phyloP scores from a whole-genome alignment of 495 filamentous ascomycete species.

The Aspergillus carlsbadensis region DNA sequence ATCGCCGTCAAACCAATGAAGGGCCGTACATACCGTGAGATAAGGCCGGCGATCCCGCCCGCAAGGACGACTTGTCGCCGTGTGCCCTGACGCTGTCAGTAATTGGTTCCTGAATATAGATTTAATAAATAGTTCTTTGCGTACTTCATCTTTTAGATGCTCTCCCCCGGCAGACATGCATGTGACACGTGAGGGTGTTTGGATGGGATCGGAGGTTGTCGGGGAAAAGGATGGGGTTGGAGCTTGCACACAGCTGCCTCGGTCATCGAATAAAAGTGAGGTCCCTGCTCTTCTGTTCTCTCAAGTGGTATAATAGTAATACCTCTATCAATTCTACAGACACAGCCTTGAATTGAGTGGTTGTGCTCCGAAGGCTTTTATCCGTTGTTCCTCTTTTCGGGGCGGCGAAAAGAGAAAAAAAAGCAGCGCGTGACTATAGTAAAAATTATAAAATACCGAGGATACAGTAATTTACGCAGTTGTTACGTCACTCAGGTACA shows the following conservation, averaged over 20 bases:
- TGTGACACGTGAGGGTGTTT: slow-evolving; percentile 22
- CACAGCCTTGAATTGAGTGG: too few species aligned
- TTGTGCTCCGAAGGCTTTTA: too few species aligned
- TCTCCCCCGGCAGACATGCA: slow-evolving; percentile 74
- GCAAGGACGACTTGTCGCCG: slow-evolving; percentile 77
- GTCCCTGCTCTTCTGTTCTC: not conserved
- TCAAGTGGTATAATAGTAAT: not conserved
- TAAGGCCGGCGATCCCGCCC: slow-evolving; percentile 82
- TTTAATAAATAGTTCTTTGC: not conserved
- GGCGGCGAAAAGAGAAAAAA: too few species aligned
- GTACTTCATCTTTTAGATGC: slow-evolving; percentile 87
- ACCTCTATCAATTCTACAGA: not conserved
- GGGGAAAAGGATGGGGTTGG: not conserved
- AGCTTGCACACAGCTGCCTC: not conserved
- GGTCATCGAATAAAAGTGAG: not conserved
- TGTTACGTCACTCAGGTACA: too few species aligned
- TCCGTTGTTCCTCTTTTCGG: too few species aligned
- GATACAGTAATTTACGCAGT: too few species aligned
- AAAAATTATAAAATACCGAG: too few species aligned
- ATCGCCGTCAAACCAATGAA: too few species aligned
- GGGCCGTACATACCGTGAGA: slow-evolving; percentile 64
- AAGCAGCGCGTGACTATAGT: too few species aligned
- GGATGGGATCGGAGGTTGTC: slow-evolving; percentile 4
- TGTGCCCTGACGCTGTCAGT: slow-evolving; percentile 59
- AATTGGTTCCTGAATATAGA: not conserved